phyloP scores from a whole-genome alignment of 169 alveolate species.

The Babesia bigemina region DNA sequence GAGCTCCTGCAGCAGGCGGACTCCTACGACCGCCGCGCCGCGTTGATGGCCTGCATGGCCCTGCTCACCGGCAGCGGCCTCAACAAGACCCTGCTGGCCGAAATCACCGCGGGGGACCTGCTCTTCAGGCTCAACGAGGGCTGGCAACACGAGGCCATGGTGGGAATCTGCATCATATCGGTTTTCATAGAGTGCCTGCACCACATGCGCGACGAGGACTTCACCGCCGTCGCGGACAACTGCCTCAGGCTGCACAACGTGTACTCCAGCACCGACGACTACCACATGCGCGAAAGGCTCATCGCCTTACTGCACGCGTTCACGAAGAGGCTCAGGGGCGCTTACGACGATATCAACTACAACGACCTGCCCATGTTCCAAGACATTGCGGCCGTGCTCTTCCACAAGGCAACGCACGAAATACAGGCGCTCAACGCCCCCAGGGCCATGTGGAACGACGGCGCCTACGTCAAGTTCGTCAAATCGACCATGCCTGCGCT shows the following conservation, averaged over 20 bases:
- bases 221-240: conserved; percentile 34
- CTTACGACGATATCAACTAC: conserved; percentile 11
- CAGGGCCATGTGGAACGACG: conserved; percentile 5
- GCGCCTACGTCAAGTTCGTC: conserved; percentile 15
- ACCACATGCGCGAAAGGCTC: conserved; percentile 42
- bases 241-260: conserved; percentile 33
- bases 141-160: conserved; percentile 37
- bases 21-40: conserved; percentile 14
- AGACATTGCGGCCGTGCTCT: conserved; percentile 13
- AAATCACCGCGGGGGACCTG: conserved; percentile 21
- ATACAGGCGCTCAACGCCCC: conserved; percentile 15
- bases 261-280: conserved; percentile 45
- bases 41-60: conserved; percentile 26
- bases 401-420: conserved; percentile 48
- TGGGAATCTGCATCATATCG: conserved; percentile 16
- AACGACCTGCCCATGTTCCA: conserved; percentile 13
- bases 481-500: conserved; percentile 17
- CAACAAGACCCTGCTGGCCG: conserved; percentile 6
- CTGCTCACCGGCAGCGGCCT: conserved; percentile 32
- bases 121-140: conserved; percentile 29
- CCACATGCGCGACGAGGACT: conserved; percentile 17
- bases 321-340: neutral
- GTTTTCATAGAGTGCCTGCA: conserved; percentile 30
- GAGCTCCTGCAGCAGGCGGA: conserved; percentile 15
- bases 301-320: conserved; percentile 17